Evolutionary conservation across 2,329 filamentous ascomycete species (phyloP).

Genomic region (Trichoderma citrinoviride): DNA sequence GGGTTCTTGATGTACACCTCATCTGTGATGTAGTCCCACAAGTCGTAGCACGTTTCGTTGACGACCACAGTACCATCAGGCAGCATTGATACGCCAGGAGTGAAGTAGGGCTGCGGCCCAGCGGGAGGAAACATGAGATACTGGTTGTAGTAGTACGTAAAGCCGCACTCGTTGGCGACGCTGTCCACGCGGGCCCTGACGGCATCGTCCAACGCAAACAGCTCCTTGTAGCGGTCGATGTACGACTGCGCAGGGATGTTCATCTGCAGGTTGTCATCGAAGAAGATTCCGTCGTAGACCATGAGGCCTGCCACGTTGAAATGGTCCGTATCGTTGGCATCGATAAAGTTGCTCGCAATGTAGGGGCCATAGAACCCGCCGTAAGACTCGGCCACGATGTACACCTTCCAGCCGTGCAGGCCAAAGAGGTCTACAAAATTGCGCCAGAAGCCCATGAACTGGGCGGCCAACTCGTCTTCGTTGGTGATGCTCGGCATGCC

Average conservation of each 20-base stretch:
- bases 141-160: slow-evolving; percentile 55
- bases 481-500: slow-evolving; percentile 62
- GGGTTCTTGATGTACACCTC: slow-evolving; percentile 60
- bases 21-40: slow-evolving; percentile 54
- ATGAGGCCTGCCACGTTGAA: slow-evolving; percentile 67
- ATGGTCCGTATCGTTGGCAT: slow-evolving; percentile 61
- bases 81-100: slow-evolving; percentile 41
- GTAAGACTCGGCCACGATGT: slow-evolving; percentile 70
- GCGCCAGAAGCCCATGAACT: slow-evolving; percentile 76
- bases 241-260: slow-evolving; percentile 55
- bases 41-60: slow-evolving; percentile 50
- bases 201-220: slow-evolving; percentile 64
- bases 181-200: slow-evolving; percentile 52
- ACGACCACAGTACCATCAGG: slow-evolving; percentile 32
- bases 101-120: slow-evolving; percentile 52
- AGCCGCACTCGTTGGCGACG: slow-evolving; percentile 59
- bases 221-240: slow-evolving; percentile 56
- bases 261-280: slow-evolving; percentile 45
- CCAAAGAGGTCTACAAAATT: slow-evolving; percentile 71
- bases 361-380: slow-evolving; percentile 68
- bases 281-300: slow-evolving; percentile 69
- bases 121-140: slow-evolving; percentile 68
- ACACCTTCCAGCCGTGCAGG: slow-evolving; percentile 67
- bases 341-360: slow-evolving; percentile 70
- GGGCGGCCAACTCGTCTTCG: slow-evolving; percentile 65